These are phyloP conservation scores for Heterobasidion occidentale DNA, from an alignment of 1,284 basidiomycete genomes.

Conservation along the genomic window DNA sequence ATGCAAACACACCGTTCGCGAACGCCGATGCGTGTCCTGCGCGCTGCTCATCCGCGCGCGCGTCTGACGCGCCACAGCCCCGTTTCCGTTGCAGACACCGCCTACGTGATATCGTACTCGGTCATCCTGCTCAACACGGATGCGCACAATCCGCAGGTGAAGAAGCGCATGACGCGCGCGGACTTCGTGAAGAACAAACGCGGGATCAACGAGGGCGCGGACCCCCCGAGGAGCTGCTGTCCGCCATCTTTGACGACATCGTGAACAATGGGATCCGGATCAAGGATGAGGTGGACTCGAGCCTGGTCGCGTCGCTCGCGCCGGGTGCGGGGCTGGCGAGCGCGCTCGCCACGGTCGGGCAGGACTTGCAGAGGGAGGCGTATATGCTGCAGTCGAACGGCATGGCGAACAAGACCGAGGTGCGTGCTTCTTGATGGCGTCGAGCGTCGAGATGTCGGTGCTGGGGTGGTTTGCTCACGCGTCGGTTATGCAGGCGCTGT, in stretches of 20 bases:
- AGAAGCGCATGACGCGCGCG: conserved; percentile 85
- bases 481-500: conserved; percentile 55
- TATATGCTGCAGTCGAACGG: conserved; percentile 91
- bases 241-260: conserved; percentile 83
- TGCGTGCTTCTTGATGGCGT: conserved; percentile 20
- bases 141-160: conserved; percentile 89
- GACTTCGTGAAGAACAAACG: conserved; percentile 93
- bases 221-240: conserved; percentile 76
- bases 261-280: conserved; percentile 89
- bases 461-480: not conserved
- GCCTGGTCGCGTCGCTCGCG: conserved; percentile 33
- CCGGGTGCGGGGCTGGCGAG: conserved; percentile 61
- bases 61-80: not conserved
- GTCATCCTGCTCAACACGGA: conserved; percentile 95
- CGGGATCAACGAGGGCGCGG: conserved; percentile 86
- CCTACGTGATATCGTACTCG: conserved; percentile 91
- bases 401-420: conserved; percentile 95
- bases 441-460: no score
- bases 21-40: conserved; percentile 55
- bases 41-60: not conserved
- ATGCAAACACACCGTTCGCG: conserved; percentile 75
- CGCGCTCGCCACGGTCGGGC: conserved; percentile 80
- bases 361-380: conserved; percentile 90
- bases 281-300: conserved; percentile 89
- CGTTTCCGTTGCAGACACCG: conserved; percentile 56